Evolutionary conservation across 2,329 filamentous ascomycete genomes (phyloP).

Genomic region (Alternaria consortialis): DNA sequence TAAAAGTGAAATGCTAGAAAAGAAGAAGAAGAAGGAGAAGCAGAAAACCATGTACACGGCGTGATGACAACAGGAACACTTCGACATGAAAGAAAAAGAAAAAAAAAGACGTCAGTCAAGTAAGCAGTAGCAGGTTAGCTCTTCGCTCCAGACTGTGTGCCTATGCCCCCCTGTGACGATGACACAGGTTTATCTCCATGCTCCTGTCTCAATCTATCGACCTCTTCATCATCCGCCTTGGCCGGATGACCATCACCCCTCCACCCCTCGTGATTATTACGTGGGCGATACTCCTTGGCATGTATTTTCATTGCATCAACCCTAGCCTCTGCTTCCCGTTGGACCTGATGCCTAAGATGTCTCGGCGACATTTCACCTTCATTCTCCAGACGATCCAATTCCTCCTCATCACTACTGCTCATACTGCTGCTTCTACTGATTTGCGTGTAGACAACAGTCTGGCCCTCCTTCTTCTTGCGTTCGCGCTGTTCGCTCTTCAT

Average conservation of each 20-base stretch:
- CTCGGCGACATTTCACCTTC: conserved; percentile 30
- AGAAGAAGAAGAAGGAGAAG: background rate
- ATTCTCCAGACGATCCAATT: conserved; percentile 57
- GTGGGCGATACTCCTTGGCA: conserved; percentile 36
- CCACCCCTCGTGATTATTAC: conserved; percentile 38
- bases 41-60: background rate
- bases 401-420: conserved; percentile 66
- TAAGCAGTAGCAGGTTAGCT: background rate
- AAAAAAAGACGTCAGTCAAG: background rate
- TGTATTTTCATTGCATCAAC: conserved; percentile 37
- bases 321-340: conserved; percentile 34
- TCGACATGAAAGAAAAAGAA: background rate
- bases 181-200: background rate
- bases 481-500: conserved; percentile 81
- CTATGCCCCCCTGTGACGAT: background rate
- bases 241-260: conserved; percentile 27
- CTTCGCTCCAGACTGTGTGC: conserved; percentile 5
- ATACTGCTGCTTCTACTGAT: conserved; percentile 57
- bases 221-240: conserved; percentile 24
- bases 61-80: background rate
- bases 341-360: conserved; percentile 43
- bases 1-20: background rate
- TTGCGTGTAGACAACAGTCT: conserved; percentile 64
- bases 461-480: conserved; percentile 72
- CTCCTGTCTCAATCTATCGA: conserved; percentile 8